Base-by-base conservation (phyloP, 768 basidiomycete genomes). In the Psilocybe azurescens region DNA sequence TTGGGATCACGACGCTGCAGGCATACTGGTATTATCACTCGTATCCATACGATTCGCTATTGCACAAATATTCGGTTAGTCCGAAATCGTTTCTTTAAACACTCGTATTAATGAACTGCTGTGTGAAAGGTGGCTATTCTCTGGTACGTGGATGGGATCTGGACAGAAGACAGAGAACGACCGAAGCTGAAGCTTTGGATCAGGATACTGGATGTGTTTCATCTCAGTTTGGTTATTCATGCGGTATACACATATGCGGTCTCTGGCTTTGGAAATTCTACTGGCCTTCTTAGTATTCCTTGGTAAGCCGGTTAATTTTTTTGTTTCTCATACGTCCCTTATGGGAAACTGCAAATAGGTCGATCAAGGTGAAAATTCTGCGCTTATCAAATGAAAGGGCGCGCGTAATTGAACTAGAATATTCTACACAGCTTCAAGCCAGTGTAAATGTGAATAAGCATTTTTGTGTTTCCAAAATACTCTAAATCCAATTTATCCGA, bases 1-100 rank as follows among this genome's bases (percentile, higher is more conserved):
- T 74, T 44, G 81, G 81, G 18, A 70, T 79, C 54, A 80, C 74
- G 1, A 73, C 74, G 7, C 68, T 79, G 5, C 80, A 81, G 56
- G 65, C 73, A 11, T 78, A 77, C 60, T 73, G 72, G 69, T 82
- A 80, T 64, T 82, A 77, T 56, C 77, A 79, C 51, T 67, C 74
- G 13, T 82, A 72, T 65, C 67, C 69, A 16, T 69, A 71, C 14
- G 81, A 82, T 64, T 71, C 75, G 2, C 52, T 58, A 7, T 59
- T 78, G 24, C 76, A 82, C 65, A 78, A 75, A 63, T 67, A 53
- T 55, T 68, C 78, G n/a, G 80, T 79, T 53, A 60, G 76, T 68
- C 20, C 11, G 63, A 20, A 18, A 32, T 24, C 24, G 11, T 8
- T 49, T 6, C 24, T 24, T n/a, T 10, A 20, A 13, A 30, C n/a